phyloP scores from a whole-genome alignment of 2,329 filamentous ascomycete species.

The Stemphylium vesicarium region DNA sequence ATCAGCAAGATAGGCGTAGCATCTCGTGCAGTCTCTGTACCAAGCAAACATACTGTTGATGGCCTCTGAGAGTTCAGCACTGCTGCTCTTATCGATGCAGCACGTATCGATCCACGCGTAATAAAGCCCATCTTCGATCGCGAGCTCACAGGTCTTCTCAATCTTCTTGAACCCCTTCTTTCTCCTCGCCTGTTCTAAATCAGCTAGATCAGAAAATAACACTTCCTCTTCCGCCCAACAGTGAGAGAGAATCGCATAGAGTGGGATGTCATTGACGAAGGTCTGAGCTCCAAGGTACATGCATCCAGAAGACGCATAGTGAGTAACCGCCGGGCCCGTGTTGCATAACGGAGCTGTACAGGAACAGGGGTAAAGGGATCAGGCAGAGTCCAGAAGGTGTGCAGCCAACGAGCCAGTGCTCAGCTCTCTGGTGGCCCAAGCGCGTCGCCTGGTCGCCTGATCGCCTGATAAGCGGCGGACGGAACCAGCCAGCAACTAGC shows the following conservation, averaged over 20 bases:
- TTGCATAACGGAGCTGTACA: not conserved
- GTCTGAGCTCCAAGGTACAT: constrained; percentile 6
- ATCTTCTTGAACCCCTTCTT: constrained; percentile 21
- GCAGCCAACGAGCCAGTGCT: too few relatives aligned
- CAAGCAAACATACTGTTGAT: constrained; percentile 28
- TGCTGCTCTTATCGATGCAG: constrained; percentile 29
- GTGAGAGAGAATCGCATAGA: constrained; percentile 28
- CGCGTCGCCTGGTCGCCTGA: too few relatives aligned
- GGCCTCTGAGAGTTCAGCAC: constrained; percentile 20
- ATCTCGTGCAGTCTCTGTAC: constrained; percentile 9
- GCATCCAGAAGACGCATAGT: constrained; percentile 14
- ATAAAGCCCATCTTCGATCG: constrained; percentile 5
- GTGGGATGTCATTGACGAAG: too few relatives aligned
- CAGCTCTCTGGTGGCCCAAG: too few relatives aligned
- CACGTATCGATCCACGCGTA: constrained; percentile 26
- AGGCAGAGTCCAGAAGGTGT: not conserved
- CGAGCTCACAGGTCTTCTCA: constrained; percentile 15
- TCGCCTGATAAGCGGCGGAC: too few relatives aligned
- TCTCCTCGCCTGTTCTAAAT: constrained; percentile 16
- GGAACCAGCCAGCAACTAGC: too few relatives aligned
- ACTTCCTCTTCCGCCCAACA: constrained; percentile 26
- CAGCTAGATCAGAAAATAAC: constrained; percentile 13
- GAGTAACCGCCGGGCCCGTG: too few relatives aligned
- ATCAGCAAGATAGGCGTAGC: too few relatives aligned
- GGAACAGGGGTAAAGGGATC: not conserved